Base-by-base conservation (phyloP, 495 filamentous ascomycete genomes). In the Melanomma pulvis-pyrius region DNA sequence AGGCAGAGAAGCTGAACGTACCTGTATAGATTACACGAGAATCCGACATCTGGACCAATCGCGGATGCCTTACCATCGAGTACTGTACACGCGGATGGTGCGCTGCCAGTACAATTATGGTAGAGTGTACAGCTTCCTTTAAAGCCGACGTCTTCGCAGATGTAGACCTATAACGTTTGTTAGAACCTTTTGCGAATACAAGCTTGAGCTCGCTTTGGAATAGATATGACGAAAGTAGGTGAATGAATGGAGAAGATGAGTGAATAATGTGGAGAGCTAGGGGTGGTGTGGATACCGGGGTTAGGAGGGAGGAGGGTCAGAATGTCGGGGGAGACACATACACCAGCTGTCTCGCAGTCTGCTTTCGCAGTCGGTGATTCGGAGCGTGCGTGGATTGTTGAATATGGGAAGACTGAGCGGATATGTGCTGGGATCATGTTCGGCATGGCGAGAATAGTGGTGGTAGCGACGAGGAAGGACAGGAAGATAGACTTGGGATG, bases 71-170 rank as follows among this genome's bases (percentile, higher is more conserved):
- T 19, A 1, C 47, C 63, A 34, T 59, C 55, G 17, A 67, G 55
- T 11, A 12, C 15, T 12, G 13, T 32, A 30, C 63, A 67, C 0
- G 2, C 13, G 1, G 19, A 19, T 13, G 36, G 39, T n/a, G 15
- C 36, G 25, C 46, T 15, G 32, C 63, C 63, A 15, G 46, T 2
- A 19, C 46, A 53, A 8, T 25, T 15, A 3, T 13, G 8, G n/a
- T 22, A 21, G 13, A 44, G 11, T 11, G 7, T 36, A 54, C 62
- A 65, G 7, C 3, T 22, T 13, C 62, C 62, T 25, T 13, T n/a
- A 28, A 28, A 67, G 49, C 61, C 59, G 2, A 59, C 22, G 56
- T 67, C 46, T 29, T 39, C 22, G 63, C 63, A 67, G 0, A 67
- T 59, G 29, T 30, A 53, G n/a, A 67, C 55, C 63, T 67, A 19